Evolutionary conservation across 306 rosid species (phyloP), one percentile per base, ranked within the genome.

Genomic region (Datisca glomerata): DNA sequence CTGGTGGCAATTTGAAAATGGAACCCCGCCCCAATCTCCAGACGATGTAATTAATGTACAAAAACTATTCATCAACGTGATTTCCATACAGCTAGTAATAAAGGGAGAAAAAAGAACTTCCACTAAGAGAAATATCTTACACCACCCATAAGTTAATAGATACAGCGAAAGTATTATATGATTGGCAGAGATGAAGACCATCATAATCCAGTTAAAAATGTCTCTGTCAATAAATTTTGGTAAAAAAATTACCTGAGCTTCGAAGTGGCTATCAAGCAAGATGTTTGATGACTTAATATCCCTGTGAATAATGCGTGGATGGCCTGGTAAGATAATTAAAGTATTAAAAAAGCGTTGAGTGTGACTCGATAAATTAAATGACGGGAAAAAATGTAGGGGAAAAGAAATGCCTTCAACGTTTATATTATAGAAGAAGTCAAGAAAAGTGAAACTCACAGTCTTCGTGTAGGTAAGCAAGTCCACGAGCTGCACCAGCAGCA

Each of bases 281-380:
- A 91, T 91, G 80, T 91, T 91, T 51, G 99, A 91, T 49, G 99
- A 85, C 71, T 91, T 91, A 35, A 91, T 91, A 59, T 91, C 99
- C 59, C 99, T 82, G 63, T 91, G 99, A 65, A 91, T 91, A 63
- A 91, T 75, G 73, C 96, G 99, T 12, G 96, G 99, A 73, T 85
- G 96, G 40, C 99, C 99, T 91, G 86, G 64, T 3, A 73, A 63
- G 41, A 59, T 45, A 69, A 47, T 45, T 55, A 33, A 50, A 21
- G 15, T 22, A 58, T 41, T 37, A 31, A 1, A 31, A 31, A 31
- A n/a, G n/a, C n/a, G n/a, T n/a, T n/a, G n/a, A n/a, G n/a, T n/a
- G n/a, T n/a, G n/a, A n/a, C n/a, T n/a, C n/a, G n/a, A n/a, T n/a
- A n/a, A n/a, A n/a, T n/a, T n/a, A n/a, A n/a, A n/a, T n/a, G n/a